These are phyloP conservation scores for Podosphaera aphanis DNA, from an alignment of 2,329 filamentous ascomycete genomes.

Conservation along the genomic window DNA sequence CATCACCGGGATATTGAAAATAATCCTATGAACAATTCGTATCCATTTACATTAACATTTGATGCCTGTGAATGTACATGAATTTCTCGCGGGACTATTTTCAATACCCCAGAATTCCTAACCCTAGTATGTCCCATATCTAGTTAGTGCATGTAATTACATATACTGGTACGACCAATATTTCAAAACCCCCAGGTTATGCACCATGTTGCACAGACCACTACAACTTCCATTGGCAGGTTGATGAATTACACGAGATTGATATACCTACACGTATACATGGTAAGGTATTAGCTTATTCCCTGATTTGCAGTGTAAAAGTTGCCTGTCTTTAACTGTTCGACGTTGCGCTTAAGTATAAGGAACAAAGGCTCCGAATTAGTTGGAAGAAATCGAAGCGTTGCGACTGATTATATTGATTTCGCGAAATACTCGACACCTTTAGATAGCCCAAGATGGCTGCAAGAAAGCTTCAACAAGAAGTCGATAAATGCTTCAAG, in stretches of 20 bases:
- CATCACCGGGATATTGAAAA: too few species aligned
- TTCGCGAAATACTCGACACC: constrained; percentile 4
- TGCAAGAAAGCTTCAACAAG: constrained; percentile 84
- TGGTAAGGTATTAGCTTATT: neutral
- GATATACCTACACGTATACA: neutral
- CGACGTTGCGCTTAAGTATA: neutral
- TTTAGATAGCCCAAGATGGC: constrained; percentile 41
- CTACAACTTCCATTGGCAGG: neutral
- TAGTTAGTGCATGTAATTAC: too few species aligned
- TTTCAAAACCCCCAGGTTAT: neutral
- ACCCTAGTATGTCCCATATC: too few species aligned
- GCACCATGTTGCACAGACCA: neutral
- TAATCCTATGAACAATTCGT: too few species aligned
- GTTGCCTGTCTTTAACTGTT: neutral
- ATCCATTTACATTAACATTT: too few species aligned
- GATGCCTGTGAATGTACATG: too few species aligned
- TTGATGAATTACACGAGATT: too few species aligned
- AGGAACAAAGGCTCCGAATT: constrained; percentile 6
- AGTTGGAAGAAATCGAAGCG: constrained; percentile 5
- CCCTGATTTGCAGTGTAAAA: constrained; percentile 2
- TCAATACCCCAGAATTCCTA: too few species aligned
- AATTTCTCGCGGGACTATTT: too few species aligned
- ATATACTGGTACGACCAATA: too few species aligned
- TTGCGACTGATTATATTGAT: constrained; percentile 8
- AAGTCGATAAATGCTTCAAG: constrained; percentile 99